Percentiles rank a stretch among this genome's conserved stretches.
These are phyloP conservation scores for Metschnikowia rubicola DNA, from an alignment of 805 yeast genomes.

Conservation along the genomic window DNA sequence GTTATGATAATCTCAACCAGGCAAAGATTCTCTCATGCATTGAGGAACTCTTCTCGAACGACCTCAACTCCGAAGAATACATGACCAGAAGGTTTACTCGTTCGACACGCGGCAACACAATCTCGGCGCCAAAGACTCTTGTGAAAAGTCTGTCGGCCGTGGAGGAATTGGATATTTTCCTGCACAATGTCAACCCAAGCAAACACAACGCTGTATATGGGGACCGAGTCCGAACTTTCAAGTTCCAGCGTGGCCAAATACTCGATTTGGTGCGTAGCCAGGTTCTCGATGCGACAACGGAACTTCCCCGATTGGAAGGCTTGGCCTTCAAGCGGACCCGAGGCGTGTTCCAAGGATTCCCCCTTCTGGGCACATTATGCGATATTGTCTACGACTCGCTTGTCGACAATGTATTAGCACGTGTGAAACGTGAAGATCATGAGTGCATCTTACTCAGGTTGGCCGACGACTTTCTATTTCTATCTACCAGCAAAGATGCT, in stretches of 20 bases:
- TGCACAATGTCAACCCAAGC: background rate
- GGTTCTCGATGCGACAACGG: slow-evolving; percentile 47
- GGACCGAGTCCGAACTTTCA: slow-evolving; percentile 32
- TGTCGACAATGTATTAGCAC: slow-evolving; percentile 34
- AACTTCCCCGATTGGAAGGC: slow-evolving; percentile 34
- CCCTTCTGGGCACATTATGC: slow-evolving; percentile 70
- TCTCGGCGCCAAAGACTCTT: background rate
- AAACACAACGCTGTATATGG: slow-evolving; percentile 17
- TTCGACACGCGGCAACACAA: background rate
- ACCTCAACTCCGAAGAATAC: slow-evolving; percentile 12
- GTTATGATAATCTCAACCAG: slow-evolving; percentile 72
- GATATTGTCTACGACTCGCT: slow-evolving; percentile 68
- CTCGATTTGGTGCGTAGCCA: slow-evolving; percentile 48
- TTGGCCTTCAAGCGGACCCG: slow-evolving; percentile 42
- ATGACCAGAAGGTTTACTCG: slow-evolving; percentile 7
- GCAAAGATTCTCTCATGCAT: slow-evolving; percentile 35
- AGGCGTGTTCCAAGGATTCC: slow-evolving; percentile 86
- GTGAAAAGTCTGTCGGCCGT: slow-evolving; percentile 15
- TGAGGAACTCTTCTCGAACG: slow-evolving; percentile 18
- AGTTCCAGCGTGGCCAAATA: slow-evolving; percentile 43
- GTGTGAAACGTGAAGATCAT: slow-evolving; percentile 10
- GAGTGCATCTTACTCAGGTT: slow-evolving; percentile 51
- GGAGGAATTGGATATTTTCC: slow-evolving; percentile 14
- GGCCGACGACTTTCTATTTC: slow-evolving; percentile 83
- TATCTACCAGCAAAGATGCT: slow-evolving; percentile 42